Percentiles rank a stretch among this genome's conserved stretches.
Evolutionary conservation across 2,329 filamentous ascomycete species (phyloP).

Genomic region (Penicillium oxalicum): DNA sequence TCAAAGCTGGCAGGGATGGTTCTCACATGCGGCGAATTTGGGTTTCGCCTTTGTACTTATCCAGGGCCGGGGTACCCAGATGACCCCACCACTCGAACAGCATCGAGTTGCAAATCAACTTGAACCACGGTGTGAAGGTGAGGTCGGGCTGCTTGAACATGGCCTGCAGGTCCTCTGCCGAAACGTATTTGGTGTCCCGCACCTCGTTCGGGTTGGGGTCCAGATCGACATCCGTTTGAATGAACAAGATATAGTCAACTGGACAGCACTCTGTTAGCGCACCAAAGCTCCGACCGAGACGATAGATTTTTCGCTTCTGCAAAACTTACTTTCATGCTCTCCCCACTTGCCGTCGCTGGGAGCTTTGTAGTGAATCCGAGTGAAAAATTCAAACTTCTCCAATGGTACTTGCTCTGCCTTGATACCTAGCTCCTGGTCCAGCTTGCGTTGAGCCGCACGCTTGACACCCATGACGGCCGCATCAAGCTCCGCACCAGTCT

Average conservation of each 20-base stretch:
- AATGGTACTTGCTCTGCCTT: conserved; percentile 80
- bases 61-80: conserved; percentile 66
- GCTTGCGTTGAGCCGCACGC: conserved; percentile 84
- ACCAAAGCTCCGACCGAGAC: neutral
- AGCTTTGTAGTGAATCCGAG: conserved; percentile 95
- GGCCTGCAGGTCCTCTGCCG: conserved; percentile 70
- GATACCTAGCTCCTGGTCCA: conserved; percentile 93
- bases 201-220: conserved; percentile 82
- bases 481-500: conserved; percentile 77
- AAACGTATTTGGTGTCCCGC: conserved; percentile 76
- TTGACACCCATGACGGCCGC: conserved; percentile 82
- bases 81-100: conserved; percentile 96
- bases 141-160: conserved; percentile 77
- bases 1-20: neutral
- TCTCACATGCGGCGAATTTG: conserved; percentile 76
- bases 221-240: conserved; percentile 85
- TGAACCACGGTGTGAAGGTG: conserved; percentile 98
- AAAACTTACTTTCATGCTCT: conserved; percentile 82
- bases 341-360: conserved; percentile 97
- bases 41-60: conserved; percentile 79
- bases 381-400: conserved; percentile 88
- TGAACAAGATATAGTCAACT: conserved; percentile 98
- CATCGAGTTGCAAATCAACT: conserved; percentile 96
- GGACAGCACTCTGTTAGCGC: neutral
- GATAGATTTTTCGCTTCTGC: neutral